Base-by-base conservation (phyloP, 495 filamentous ascomycete species). In the Oleoguttula mirabilis region DNA sequence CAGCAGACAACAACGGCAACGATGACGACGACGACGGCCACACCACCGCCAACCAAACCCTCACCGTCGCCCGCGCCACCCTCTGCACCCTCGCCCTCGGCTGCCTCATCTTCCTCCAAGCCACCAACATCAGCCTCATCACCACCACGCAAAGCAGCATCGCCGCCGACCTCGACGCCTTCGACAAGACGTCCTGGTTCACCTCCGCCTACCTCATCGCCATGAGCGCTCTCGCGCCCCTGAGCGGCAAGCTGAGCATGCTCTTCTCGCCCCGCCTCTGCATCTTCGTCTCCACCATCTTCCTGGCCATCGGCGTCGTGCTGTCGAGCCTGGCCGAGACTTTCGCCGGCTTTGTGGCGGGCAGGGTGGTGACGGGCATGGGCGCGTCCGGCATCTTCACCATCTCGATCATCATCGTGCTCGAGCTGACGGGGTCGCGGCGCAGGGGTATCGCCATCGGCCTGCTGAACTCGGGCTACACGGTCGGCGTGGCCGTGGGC, bases 131-230 rank as follows among this genome's bases (percentile, higher is more conserved):
- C 66, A 78, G 74, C 21, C 75, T 82, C 50, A 75, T 88, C 46
- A 81, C 77, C 4, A 86, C 82, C 20, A 79, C 76, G 1, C 81
- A 85, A 59, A 79, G 75, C 2, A 62, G 64, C 28, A 84, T 88
- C 50, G 80, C 81, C 1, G 66, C 66, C 15, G 81, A 85, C 43
- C 62, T 86, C 0, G 68, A 84, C 65, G 73, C 80, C 7, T 86
- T 80, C 54, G 73, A 73, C 20, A 60, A 75, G 32, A 75, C 74
- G 15, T 77, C 72, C 48, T 88, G 82, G 82, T 80, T 88, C 48
- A 84, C 80, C 5, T 77, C 77, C 20, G 62, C 79, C 1, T 87
- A 80, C 56, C 57, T 79, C 46, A 84, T 88, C 45, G 73, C 77
- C 31, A 69, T 75, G 67, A 79, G 79, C 31, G 77, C 72, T 15